Evolutionary conservation across 495 filamentous ascomycete species (phyloP), one percentile per base, ranked within the genome.

Genomic region (Penicillium maclennaniae): DNA sequence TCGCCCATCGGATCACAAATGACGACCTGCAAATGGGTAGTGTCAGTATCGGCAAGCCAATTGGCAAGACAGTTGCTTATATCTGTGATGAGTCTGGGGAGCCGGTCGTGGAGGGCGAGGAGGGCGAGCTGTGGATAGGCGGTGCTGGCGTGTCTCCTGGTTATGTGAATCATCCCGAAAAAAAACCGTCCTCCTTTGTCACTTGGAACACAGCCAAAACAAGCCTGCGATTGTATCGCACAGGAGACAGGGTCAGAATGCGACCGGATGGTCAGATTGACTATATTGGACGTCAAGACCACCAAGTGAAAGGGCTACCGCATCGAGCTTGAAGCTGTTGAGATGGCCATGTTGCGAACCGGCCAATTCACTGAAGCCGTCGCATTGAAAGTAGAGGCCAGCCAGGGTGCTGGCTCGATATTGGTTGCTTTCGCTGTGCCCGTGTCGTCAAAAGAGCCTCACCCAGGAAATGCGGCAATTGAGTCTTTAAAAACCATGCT

Each of bases 271-370:
- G 71, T 1, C 64, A 61, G 10, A 61, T 81, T 5, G 53, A 65
- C n/a, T 69, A 73, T 52, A 56, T 80, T 14, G 78, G 78, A 23
- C 73, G 80, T 14, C 56, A 45, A 23, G 79, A 83, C 48, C 58
- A 64, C 9, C 74, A 78, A 42, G 69, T 81, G 42, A 83, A 82
- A 58, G 8, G 80, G 80, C 9, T 61, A 77, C 43, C 66, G 76
- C 10, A 65, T 82, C 23, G 80, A 82, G 46, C 54, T 80, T 5
- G 75, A 68, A 12, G 79, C 81, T 21, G 68, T 79, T 19, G 79
- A 77, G 43, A 20, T 20, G 4, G 41, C 28, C 12, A 17, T 57
- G 45, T 15, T 49, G 21, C 16, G 27, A 7, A 49, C 52, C 15
- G 49, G 49, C 3, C 44, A 49, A 1, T 45, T 56, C n/a, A 40